Percentiles rank a stretch among this genome's conserved stretches.
phyloP scores from a whole-genome alignment of 2,329 filamentous ascomycete species.

The Tolypocladium pustulatum region DNA sequence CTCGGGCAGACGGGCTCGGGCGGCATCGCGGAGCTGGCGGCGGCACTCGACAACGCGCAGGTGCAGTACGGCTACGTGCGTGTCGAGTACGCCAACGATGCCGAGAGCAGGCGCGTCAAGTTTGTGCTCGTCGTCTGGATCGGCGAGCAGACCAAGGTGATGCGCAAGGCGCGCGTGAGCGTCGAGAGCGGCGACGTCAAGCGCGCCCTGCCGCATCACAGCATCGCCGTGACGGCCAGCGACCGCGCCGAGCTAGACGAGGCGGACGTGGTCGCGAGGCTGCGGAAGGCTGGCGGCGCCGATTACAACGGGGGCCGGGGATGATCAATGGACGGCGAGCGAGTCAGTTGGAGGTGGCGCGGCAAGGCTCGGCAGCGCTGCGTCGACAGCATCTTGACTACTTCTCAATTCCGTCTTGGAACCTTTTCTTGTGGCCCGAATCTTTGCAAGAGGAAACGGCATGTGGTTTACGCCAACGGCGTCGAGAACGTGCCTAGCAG shows the following conservation, averaged over 20 bases:
- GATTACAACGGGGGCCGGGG: conserved; percentile 60
- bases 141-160: conserved; percentile 52
- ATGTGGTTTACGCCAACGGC: background rate
- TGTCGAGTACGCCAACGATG: conserved; percentile 61
- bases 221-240: conserved; percentile 51
- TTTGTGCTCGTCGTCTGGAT: conserved; percentile 61
- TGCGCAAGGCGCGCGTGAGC: conserved; percentile 59
- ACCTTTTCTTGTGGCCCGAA: background rate
- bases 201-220: conserved; percentile 52
- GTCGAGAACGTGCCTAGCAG: background rate
- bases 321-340: conserved; percentile 12
- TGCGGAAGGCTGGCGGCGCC: conserved; percentile 57
- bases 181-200: conserved; percentile 59
- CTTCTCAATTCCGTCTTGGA: background rate
- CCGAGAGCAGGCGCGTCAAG: conserved; percentile 58
- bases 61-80: conserved; percentile 58
- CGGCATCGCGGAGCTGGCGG: conserved; percentile 47
- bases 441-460: background rate
- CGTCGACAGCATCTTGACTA: background rate
- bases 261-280: conserved; percentile 46
- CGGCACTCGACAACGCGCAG: conserved; percentile 43
- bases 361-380: background rate
- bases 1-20: conserved; percentile 49
- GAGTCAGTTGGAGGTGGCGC: background rate
- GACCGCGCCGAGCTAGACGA: conserved; percentile 51